Evolutionary conservation across 2,329 filamentous ascomycete species (phyloP), one percentile per base, ranked within the genome.

Genomic region (Aspergillus sclerotialis): DNA sequence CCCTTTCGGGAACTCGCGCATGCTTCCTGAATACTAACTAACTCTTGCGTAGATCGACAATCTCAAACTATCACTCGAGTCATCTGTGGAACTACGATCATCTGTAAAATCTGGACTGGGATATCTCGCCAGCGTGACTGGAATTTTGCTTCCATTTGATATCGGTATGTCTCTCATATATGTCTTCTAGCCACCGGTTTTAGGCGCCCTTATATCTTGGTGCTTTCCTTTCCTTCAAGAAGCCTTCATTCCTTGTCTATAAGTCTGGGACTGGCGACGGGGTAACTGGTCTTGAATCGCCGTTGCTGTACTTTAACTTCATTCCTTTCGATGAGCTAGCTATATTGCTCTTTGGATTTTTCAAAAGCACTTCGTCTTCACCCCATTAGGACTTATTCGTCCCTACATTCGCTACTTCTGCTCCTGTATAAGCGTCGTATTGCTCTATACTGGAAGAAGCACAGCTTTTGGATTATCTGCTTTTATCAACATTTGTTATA

Each of bases 1-100:
- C 38, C 36, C 28, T 13, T 44, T 35, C 10, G 18, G 19, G 27
- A 30, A 18, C 32, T 34, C 32, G 32, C 7, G 25, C 28, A 21
- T 23, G 13, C 32, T 42, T 23, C 10, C 19, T 7, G 19, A 6
- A 23, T 23, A 23, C 19, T 23, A 23, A 23, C 19, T 23, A 23
- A 23, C 19, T 23, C 10, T 10, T 6, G 10, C 10, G 19, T 10
- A 23, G 19, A 23, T 23, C 19, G 19, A 6, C 19, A 10, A 23
- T 23, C 6, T 23, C 19, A 10, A 23, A 10, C 6, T 6, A 23
- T 23, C 19, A 10, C 6, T n/a, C 7, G 19, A 10, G 6, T 23
- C 19, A 23, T 23, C 19, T 10, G 10, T 10, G 19, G 19, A 10
- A 23, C 7, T n/a, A 23, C 6, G 19, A 23, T 23, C 19, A 23